phyloP scores from a whole-genome alignment of 2,329 filamentous ascomycete species.

The Cordyceps pruinosa region DNA sequence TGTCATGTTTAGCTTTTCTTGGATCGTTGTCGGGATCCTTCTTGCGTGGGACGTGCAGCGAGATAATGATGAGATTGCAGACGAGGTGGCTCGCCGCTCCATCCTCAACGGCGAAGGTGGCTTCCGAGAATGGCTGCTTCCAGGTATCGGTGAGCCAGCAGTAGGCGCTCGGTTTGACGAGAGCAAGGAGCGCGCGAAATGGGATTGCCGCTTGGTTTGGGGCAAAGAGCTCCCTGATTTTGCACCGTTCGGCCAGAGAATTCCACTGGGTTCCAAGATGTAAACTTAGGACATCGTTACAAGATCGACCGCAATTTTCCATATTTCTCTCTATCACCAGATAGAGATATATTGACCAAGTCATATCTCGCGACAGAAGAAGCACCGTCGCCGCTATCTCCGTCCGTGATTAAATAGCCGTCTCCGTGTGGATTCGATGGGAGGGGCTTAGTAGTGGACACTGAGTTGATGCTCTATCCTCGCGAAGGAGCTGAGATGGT shows the following conservation, averaged over 20 bases:
- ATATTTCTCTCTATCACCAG: not conserved
- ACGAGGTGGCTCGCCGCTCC: constrained; percentile 8
- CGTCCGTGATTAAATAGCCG: too few relatives aligned
- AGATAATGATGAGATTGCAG: constrained; percentile 2
- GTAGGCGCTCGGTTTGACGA: constrained; percentile 1
- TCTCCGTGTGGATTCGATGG: too few relatives aligned
- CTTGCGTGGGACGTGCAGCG: constrained; percentile 11
- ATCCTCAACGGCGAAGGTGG: constrained; percentile 13
- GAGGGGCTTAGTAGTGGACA: too few relatives aligned
- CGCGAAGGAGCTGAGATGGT: too few relatives aligned
- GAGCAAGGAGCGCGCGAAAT: constrained; percentile 8
- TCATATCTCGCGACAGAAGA: too few relatives aligned
- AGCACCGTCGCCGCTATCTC: too few relatives aligned
- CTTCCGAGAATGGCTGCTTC: constrained; percentile 12
- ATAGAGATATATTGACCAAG: too few relatives aligned
- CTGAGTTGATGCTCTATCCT: too few relatives aligned
- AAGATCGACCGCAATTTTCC: not conserved
- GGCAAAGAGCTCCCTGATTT: constrained; percentile 10
- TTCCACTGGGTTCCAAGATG: constrained; percentile 7
- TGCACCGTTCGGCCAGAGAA: constrained; percentile 5
- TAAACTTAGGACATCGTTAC: not conserved
- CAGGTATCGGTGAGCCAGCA: not conserved
- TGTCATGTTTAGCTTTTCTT: constrained; percentile 14
- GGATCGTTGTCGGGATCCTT: constrained; percentile 10
- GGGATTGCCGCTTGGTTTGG: constrained; percentile 13